Percentiles rank a stretch among this genome's conserved stretches.
Evolutionary conservation across 2,329 filamentous ascomycete species (phyloP).

Genomic region (Diplodia corticola): DNA sequence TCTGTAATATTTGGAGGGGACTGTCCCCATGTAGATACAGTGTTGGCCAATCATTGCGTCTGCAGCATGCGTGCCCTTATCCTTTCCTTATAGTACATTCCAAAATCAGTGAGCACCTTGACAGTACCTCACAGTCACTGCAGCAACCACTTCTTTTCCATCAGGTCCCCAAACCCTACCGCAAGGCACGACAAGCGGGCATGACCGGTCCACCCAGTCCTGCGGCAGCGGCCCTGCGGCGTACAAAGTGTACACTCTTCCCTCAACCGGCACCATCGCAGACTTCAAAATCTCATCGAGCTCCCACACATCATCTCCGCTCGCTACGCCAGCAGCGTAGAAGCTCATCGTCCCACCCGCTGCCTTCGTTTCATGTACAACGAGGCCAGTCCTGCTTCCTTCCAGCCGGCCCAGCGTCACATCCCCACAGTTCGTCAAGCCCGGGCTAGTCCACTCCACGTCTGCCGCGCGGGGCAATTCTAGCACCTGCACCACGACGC

Average conservation of each 20-base stretch:
- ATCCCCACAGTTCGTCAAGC: slow-evolving; percentile 42
- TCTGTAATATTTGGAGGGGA: no score
- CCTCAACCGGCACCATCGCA: background rate
- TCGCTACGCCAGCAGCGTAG: background rate
- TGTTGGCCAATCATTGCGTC: background rate
- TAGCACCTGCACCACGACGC: slow-evolving; percentile 74
- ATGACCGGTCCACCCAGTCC: background rate
- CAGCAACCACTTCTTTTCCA: slow-evolving; percentile 21
- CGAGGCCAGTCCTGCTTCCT: slow-evolving; percentile 24
- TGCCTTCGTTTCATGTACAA: slow-evolving; percentile 26
- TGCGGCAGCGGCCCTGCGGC: background rate
- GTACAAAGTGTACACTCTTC: slow-evolving; percentile 2
- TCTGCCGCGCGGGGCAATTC: slow-evolving; percentile 71
- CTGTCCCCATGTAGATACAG: background rate
- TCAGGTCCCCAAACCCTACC: slow-evolving; percentile 22
- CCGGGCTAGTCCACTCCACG: slow-evolving; percentile 82
- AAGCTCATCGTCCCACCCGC: background rate
- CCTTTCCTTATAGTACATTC: background rate
- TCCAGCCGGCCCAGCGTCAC: slow-evolving; percentile 30
- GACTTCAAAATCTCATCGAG: background rate
- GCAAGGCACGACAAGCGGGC: slow-evolving; percentile 23
- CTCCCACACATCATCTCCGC: background rate
- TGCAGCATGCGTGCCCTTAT: background rate
- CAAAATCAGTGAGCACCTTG: background rate
- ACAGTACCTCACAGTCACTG: slow-evolving; percentile 5